Evolutionary conservation across 768 basidiomycete species (phyloP).

Genomic region (Panellus pusillus): DNA sequence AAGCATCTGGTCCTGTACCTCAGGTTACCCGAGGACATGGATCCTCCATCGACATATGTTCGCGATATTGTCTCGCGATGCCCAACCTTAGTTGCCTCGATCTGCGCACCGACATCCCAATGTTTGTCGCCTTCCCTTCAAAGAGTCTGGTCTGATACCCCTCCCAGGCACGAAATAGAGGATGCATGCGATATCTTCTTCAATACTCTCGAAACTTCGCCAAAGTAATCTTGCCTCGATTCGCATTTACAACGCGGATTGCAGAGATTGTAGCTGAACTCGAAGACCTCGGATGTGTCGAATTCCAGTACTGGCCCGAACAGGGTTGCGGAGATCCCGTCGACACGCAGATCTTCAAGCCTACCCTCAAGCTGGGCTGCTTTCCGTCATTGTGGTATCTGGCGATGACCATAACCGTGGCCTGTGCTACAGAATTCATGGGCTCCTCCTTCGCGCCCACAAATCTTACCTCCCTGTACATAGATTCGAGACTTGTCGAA

Average conservation of each 20-base stretch:
- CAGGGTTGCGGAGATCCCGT: slow-evolving; percentile 47
- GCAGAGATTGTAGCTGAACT: slow-evolving; percentile 48
- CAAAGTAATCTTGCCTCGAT: slow-evolving; percentile 52
- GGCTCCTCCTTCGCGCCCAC: slow-evolving; percentile 43
- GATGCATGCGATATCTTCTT: slow-evolving; percentile 38
- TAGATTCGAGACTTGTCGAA: slow-evolving; percentile 51
- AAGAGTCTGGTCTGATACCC: no score
- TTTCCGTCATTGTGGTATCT: slow-evolving; percentile 58
- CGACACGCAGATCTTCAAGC: slow-evolving; percentile 47
- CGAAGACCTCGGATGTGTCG: slow-evolving; percentile 43
- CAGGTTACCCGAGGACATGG: slow-evolving; percentile 22
- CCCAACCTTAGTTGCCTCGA: slow-evolving; percentile 49
- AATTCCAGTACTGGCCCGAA: slow-evolving; percentile 50
- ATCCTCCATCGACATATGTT: slow-evolving; percentile 24
- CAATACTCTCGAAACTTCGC: slow-evolving; percentile 43
- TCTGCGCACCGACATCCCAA: slow-evolving; percentile 43
- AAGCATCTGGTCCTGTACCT: slow-evolving; percentile 34
- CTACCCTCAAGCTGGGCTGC: slow-evolving; percentile 44
- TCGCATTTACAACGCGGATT: slow-evolving; percentile 45
- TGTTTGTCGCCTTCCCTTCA: slow-evolving; percentile 13
- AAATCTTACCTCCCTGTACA: slow-evolving; percentile 49
- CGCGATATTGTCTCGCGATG: slow-evolving; percentile 48
- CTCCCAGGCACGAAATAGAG: slow-evolving; percentile 35
- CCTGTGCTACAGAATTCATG: slow-evolving; percentile 47
- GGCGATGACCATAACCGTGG: slow-evolving; percentile 45